These are phyloP conservation scores for Akanthomyces uredinophilus DNA, from an alignment of 2,329 filamentous ascomycete genomes.

Conservation along the genomic window DNA sequence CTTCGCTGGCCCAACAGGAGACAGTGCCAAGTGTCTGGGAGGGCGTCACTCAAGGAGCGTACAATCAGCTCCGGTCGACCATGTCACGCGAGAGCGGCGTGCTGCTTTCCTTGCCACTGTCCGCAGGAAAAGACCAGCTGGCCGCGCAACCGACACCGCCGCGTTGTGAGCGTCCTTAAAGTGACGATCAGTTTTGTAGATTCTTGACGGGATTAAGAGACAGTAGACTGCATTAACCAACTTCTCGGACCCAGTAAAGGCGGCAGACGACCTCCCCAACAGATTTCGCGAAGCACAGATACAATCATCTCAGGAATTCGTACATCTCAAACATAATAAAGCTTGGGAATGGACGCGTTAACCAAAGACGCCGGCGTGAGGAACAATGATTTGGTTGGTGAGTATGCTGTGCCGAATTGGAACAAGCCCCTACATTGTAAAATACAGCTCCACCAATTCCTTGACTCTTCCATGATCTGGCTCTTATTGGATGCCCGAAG, in stretches of 20 bases:
- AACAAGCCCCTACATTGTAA: conserved; percentile 27
- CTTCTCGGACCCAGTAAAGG: conserved; percentile 31
- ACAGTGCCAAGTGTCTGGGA: conserved; percentile 36
- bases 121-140: conserved; percentile 28
- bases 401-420: conserved; percentile 32
- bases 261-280: conserved; percentile 29
- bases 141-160: conserved; percentile 28
- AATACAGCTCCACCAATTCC: conserved; percentile 19
- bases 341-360: conserved; percentile 4
- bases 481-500: conserved; percentile 21
- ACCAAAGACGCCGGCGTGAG: conserved; percentile 19
- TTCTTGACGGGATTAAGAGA: conserved; percentile 22
- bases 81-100: conserved; percentile 27
- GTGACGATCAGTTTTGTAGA: not conserved
- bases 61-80: conserved; percentile 29
- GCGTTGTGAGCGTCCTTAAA: conserved; percentile 26
- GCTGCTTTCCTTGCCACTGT: conserved; percentile 29
- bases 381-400: conserved; percentile 32
- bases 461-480: conserved; percentile 19
- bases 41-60: conserved; percentile 26
- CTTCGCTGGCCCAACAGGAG: conserved; percentile 34
- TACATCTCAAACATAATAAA: not conserved
- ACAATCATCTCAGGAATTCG: conserved; percentile 31
- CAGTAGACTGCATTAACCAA: conserved; percentile 31
- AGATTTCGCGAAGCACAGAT: conserved; percentile 29